Evolutionary conservation across 371 early-diverging fungal genomes (phyloP), one percentile per base, ranked within the genome.

Genomic region (Umbelopsis sp.): DNA sequence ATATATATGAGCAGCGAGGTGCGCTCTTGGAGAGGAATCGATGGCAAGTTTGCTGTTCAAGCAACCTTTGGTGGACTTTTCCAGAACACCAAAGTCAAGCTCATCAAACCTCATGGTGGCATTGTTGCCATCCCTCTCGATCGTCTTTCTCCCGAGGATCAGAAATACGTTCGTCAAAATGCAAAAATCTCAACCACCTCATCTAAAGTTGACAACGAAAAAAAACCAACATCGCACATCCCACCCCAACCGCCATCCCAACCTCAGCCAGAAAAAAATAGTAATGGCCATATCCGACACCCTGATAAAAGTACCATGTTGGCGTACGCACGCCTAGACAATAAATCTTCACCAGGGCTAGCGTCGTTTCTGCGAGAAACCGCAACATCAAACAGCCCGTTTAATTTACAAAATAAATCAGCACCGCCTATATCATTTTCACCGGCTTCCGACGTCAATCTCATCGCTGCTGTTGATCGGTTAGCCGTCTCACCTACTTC

Each of bases 81-180:
- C 45, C 76, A 79, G 71, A 76, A 76, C 20, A 76, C 71, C 11
- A 81, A 79, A 63, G 77, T 81, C 20, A 81, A 81, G 50, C 72
- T 81, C 9, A 69, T 73, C 48, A 79, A 79, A 63, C 37, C 70
- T 3, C 73, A 76, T 24, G 82, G 82, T 14, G 68, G 67, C 44
- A 65, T 76, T 64, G 74, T 81, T 44, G 82, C 82, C 1, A 62
- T 81, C 12, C 79, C 82, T n/a, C 65, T 81, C 18, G 74, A 73
- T 41, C 63, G 74, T 29, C 65, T 81, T 0, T 79, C 73, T 64
- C 66, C 68, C 57, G 74, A 69, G 14, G 82, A 81, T 68, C 67
- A 74, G 22, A 75, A 72, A 32, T 81, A 77, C 48, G 73, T 81
- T 9, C 29, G 7, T n/a, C 32, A 35, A 63, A 14, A 20, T 20